Conservation (phyloP, 1,139 yeast species). For the Insectozyma bohioensis region DNA sequence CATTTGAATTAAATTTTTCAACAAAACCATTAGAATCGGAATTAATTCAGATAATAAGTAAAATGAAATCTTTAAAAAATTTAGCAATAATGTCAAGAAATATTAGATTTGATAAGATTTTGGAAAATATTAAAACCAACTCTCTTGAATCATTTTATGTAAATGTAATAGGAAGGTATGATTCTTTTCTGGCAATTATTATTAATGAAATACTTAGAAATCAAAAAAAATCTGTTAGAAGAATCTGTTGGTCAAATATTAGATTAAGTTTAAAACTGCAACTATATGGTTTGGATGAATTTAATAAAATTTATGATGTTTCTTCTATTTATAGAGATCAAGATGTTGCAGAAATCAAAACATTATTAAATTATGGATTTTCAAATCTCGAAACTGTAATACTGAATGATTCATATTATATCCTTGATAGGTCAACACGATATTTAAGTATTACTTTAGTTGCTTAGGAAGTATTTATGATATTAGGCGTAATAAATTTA, state of each 20-base stretch:
- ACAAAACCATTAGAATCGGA: slow-evolving; percentile 6
- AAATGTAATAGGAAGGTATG: slow-evolving; percentile 10
- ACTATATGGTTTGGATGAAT: slow-evolving; percentile 9
- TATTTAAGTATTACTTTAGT: too few relatives aligned
- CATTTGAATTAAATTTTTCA: slow-evolving; percentile 6
- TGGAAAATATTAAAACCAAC: background rate
- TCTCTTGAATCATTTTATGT: slow-evolving; percentile 6
- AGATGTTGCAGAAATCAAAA: slow-evolving; percentile 8
- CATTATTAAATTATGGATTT: slow-evolving; percentile 5
- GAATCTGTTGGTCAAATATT: slow-evolving; percentile 9
- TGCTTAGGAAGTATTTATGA: too few relatives aligned
- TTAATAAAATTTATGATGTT: slow-evolving; percentile 7
- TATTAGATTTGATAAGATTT: slow-evolving; percentile 8
- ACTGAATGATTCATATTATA: slow-evolving; percentile 8
- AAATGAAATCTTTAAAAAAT: slow-evolving; percentile 3
- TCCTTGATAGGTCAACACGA: too few relatives aligned
- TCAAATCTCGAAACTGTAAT: slow-evolving; percentile 4
- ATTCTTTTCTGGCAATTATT: slow-evolving; percentile 7
- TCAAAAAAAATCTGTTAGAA: slow-evolving; percentile 6
- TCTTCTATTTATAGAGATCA: slow-evolving; percentile 5
- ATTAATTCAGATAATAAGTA: background rate
- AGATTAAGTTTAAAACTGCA: slow-evolving; percentile 6
- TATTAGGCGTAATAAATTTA: too few relatives aligned
- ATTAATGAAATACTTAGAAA: slow-evolving; percentile 7
- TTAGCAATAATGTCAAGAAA: slow-evolving; percentile 9